Evolutionary conservation across 2,329 filamentous ascomycete genomes (phyloP).

Genomic region (Colletotrichum graminicola): DNA sequence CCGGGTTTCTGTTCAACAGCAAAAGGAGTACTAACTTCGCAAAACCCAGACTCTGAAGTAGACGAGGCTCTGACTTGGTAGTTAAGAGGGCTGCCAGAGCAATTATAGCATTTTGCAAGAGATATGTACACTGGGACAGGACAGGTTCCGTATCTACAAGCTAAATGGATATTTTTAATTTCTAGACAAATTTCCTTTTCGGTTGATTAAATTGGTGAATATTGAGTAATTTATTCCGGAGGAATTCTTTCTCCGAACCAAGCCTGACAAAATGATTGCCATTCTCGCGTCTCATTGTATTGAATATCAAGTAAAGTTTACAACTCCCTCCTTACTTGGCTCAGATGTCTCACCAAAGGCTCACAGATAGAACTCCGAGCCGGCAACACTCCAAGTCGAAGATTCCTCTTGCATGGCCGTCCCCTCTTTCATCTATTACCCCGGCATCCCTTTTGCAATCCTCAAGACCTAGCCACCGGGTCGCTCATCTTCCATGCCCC

Average conservation of each 20-base stretch:
- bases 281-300: not conserved
- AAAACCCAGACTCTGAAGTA: too few relatives aligned
- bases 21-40: too few relatives aligned
- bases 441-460: constrained; percentile 60
- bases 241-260: not conserved
- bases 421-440: constrained; percentile 62
- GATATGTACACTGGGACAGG: too few relatives aligned
- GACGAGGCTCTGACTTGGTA: too few relatives aligned
- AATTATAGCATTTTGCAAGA: too few relatives aligned
- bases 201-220: too few relatives aligned
- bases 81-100: too few relatives aligned
- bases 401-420: constrained; percentile 30
- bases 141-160: too few relatives aligned
- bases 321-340: not conserved
- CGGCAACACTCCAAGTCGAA: constrained; percentile 28
- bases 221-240: not conserved
- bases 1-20: too few relatives aligned
- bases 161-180: too few relatives aligned
- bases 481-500: constrained; percentile 27
- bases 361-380: constrained; percentile 36
- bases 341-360: not conserved
- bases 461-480: constrained; percentile 46
- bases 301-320: constrained; percentile 7
- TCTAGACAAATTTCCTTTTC: too few relatives aligned
- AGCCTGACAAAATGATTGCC: not conserved